These are phyloP conservation scores for Fusarium sp. DNA, from an alignment of 2,329 filamentous ascomycete species.

Conservation along the genomic window DNA sequence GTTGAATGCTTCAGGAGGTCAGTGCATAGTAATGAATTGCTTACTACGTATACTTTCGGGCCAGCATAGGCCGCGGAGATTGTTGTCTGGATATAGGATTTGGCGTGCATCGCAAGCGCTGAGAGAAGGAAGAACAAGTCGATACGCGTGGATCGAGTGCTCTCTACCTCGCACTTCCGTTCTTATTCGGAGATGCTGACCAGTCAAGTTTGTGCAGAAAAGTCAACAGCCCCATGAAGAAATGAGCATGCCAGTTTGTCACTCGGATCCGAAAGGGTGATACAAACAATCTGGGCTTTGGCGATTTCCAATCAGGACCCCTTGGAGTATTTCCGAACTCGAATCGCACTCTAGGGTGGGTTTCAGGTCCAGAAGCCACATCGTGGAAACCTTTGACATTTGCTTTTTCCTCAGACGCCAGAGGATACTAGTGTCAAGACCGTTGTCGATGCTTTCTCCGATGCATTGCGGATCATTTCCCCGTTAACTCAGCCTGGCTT, in stretches of 20 bases:
- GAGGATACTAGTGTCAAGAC: not conserved
- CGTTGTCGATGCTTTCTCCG: conserved; percentile 30
- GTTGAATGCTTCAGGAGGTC: too few species aligned
- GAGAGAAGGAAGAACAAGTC: not conserved
- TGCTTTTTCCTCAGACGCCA: not conserved
- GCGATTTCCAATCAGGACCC: conserved; percentile 14
- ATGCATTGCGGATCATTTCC: conserved; percentile 39
- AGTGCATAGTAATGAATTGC: not conserved
- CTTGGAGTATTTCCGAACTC: conserved; percentile 2
- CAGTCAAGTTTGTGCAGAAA: too few species aligned
- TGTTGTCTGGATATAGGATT: not conserved
- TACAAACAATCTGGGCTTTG: not conserved
- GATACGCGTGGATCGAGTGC: not conserved
- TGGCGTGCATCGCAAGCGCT: not conserved
- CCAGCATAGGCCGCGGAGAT: too few species aligned
- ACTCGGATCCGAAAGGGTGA: conserved; percentile 5
- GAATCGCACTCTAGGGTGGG: conserved; percentile 11
- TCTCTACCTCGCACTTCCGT: not conserved
- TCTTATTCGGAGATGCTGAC: too few species aligned
- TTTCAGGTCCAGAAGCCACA: conserved; percentile 23
- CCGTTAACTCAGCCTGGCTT: conserved; percentile 20
- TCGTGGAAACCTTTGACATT: conserved; percentile 18
- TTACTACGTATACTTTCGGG: too few species aligned
- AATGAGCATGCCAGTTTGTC: conserved; percentile 3
- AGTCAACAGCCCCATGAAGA: not conserved